A percentile compares a stretch with the other conserved stretches of the same genome.
phyloP scores from a whole-genome alignment of 768 basidiomycete species.

The Leucosporidium yakuticum region DNA sequence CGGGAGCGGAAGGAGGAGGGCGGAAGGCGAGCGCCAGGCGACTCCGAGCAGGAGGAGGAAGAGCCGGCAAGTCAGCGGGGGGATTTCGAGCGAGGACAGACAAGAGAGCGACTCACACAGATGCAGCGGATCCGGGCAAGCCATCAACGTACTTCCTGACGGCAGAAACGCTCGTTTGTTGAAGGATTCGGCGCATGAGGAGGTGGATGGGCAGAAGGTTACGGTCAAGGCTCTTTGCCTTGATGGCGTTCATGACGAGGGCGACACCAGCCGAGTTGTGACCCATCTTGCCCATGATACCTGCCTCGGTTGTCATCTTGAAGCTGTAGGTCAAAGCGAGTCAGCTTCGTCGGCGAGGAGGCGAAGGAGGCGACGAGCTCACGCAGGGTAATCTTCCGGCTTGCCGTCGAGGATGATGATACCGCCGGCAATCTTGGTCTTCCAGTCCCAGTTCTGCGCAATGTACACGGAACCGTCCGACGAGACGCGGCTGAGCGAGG shows the following conservation, averaged over 20 bases:
- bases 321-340: background rate
- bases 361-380: no score
- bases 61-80: background rate
- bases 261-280: slow-evolving; percentile 9
- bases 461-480: background rate
- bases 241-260: slow-evolving; percentile 8
- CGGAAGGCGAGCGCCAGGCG: no score
- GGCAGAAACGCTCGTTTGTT: background rate
- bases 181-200: slow-evolving; percentile 11
- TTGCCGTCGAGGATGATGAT: slow-evolving; percentile 12
- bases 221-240: background rate
- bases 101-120: no score
- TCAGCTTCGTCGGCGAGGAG: background rate
- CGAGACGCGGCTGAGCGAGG: background rate
- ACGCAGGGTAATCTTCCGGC: background rate
- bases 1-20: background rate
- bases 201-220: slow-evolving; percentile 16
- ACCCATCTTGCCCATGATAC: slow-evolving; percentile 3
- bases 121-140: background rate
- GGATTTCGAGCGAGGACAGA: background rate
- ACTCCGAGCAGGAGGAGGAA: no score
- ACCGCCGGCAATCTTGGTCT: background rate
- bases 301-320: slow-evolving; percentile 3
- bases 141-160: background rate
- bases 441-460: slow-evolving; percentile 20